phyloP scores from a whole-genome alignment of 768 basidiomycete species.

The Panaeolus cyanescens region DNA sequence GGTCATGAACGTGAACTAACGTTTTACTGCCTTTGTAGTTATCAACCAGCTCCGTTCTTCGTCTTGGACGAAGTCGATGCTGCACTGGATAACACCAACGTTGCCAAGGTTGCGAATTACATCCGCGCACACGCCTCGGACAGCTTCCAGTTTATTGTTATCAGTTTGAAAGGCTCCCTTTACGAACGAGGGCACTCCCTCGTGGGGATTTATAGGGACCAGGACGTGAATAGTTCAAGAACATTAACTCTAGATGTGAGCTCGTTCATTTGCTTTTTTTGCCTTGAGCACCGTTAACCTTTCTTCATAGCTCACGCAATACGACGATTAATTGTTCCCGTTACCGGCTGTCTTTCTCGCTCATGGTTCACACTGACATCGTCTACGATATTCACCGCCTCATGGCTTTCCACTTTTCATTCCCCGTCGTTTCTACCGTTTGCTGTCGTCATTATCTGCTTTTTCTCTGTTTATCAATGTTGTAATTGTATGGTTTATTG shows the following conservation, averaged over 20 bases:
- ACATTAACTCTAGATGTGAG: conserved; percentile 90
- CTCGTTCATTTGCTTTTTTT: conserved; percentile 7
- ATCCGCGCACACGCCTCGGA: conserved; percentile 84
- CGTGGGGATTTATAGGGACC: conserved; percentile 93
- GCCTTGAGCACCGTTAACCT: background rate
- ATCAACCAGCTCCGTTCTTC: conserved; percentile 96
- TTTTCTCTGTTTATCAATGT: too few relatives aligned
- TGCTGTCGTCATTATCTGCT: too few relatives aligned
- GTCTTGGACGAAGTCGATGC: conserved; percentile 99
- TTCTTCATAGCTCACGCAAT: conserved; percentile 54
- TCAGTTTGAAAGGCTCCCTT: conserved; percentile 92
- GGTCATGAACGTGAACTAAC: background rate
- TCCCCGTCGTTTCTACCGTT: too few relatives aligned
- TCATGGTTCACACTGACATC: too few relatives aligned
- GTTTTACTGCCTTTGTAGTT: conserved; percentile 50
- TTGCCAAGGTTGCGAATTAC: conserved; percentile 93
- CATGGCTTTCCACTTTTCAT: too few relatives aligned
- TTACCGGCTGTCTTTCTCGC: too few relatives aligned
- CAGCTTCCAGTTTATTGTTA: conserved; percentile 94
- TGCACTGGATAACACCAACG: conserved; percentile 98
- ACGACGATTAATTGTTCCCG: conserved; percentile 64
- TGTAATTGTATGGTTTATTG: too few relatives aligned
- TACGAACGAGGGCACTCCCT: conserved; percentile 90
- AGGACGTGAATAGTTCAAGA: conserved; percentile 89
- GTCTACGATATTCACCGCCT: too few relatives aligned